Evolutionary conservation across 768 basidiomycete genomes (phyloP), one percentile per base, ranked within the genome.

Genomic region (Macrolepiota albuminosa): DNA sequence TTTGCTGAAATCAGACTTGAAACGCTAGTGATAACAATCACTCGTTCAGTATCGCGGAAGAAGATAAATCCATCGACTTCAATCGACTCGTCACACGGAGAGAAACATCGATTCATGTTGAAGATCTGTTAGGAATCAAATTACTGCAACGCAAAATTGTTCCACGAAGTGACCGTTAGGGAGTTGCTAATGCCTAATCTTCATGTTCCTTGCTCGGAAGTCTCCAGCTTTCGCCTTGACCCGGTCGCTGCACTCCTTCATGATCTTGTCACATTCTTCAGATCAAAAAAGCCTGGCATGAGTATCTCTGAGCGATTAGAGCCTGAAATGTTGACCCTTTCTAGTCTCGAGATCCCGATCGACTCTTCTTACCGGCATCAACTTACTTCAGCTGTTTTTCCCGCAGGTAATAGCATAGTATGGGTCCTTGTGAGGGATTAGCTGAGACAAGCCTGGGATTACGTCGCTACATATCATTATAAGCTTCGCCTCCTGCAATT

Each of bases 41-140:
- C 75, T 81, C 81, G 82, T 13, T 65, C 64, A 21, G 70, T 68
- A 62, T 82, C 76, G 6, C 76, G 70, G 21, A 76, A 81, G 68
- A 83, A 82, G 21, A 82, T 72, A 67, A 80, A 83, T 2, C 81
- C 81, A 61, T 82, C 82, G 5, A 83, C 75, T 33, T 80, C 80
- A 37, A 81, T 72, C 63, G 76, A 58, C 64, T 82, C 79, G 60
- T 84, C 79, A 13, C 78, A 72, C 21, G 18, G 18, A 49, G 3
- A 60, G 29, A 31, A 48, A 21, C 2, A 61, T 51, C 10, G 52
- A 37, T 26, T 29, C 18, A 9, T 16, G 29, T 16, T 59, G 46
- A 51, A 36, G 6, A 13, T 40, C 3, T 39, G 21, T 8, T 39
- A 50, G 1, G 21, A 34, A 43, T 40, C 13, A 69, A 76, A 37